Evolutionary conservation across 169 alveolate genomes (phyloP).

Genomic region (Theileria orientalis): DNA sequence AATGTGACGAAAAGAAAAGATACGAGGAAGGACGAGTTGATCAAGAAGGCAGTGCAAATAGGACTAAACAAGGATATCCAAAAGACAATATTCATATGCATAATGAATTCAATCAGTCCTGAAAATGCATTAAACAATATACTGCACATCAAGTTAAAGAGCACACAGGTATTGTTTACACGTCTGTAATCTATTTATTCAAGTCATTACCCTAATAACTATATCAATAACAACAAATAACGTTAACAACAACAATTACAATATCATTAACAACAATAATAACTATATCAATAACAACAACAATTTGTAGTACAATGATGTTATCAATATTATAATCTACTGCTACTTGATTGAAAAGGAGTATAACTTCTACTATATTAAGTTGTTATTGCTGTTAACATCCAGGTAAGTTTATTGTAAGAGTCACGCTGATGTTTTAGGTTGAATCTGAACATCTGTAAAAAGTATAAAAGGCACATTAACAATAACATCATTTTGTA

Average conservation of each 20-base stretch:
- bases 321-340: slow-evolving; percentile 24
- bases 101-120: slow-evolving; percentile 42
- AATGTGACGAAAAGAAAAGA: background rate
- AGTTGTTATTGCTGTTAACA: slow-evolving; percentile 10
- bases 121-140: slow-evolving; percentile 46
- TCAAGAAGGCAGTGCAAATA: slow-evolving; percentile 22
- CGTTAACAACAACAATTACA: too few species aligned
- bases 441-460: slow-evolving; percentile 22
- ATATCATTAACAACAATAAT: too few species aligned
- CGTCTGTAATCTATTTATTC: background rate
- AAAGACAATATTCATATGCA: slow-evolving; percentile 48
- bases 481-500: slow-evolving; percentile 20
- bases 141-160: slow-evolving; percentile 28
- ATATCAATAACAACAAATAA: too few species aligned
- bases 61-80: slow-evolving; percentile 39
- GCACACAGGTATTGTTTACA: slow-evolving; percentile 9
- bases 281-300: background rate
- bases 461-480: slow-evolving; percentile 24
- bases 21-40: slow-evolving; percentile 8
- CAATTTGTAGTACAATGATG: slow-evolving; percentile 17
- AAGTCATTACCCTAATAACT: background rate
- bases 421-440: background rate
- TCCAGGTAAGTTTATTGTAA: background rate
- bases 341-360: slow-evolving; percentile 33
- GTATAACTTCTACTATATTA: slow-evolving; percentile 35